Evolutionary conservation across 768 basidiomycete species (phyloP).

Genomic region (Phaeotremella skinneri): DNA sequence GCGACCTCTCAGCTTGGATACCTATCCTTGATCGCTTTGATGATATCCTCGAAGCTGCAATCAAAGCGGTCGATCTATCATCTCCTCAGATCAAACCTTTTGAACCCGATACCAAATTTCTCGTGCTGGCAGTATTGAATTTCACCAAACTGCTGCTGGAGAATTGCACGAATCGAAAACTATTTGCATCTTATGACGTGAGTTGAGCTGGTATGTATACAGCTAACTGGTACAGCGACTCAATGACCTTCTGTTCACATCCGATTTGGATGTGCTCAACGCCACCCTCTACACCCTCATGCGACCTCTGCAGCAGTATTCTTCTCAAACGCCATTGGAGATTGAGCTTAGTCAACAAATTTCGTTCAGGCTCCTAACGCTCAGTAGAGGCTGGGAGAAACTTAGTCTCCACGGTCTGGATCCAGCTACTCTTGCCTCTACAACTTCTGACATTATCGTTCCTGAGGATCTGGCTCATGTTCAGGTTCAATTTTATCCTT

Average conservation of each 20-base stretch:
- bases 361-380: conserved; percentile 75
- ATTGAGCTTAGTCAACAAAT: conserved; percentile 69
- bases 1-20: conserved; percentile 95
- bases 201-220: conserved; percentile 47
- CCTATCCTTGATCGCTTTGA: conserved; percentile 95
- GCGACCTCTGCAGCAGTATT: conserved; percentile 93
- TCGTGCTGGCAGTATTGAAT: conserved; percentile 75
- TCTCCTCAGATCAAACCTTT: conserved; percentile 76
- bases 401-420: conserved; percentile 75
- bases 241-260: conserved; percentile 79
- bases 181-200: conserved; percentile 94
- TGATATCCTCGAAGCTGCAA: conserved; percentile 73
- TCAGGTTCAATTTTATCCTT: conserved; percentile 29
- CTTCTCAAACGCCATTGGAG: conserved; percentile 77
- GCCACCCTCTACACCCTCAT: conserved; percentile 79
- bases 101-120: conserved; percentile 68
- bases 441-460: conserved; percentile 7
- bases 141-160: conserved; percentile 89
- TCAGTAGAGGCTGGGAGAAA: conserved; percentile 79
- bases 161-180: conserved; percentile 96
- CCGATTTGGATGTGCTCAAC: conserved; percentile 83
- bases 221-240: conserved; percentile 63
- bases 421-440: conserved; percentile 66
- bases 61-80: conserved; percentile 80
- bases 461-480: conserved; percentile 19